Evolutionary conservation across 371 early-diverging fungal species (phyloP), one percentile per base, ranked within the genome.

Genomic region (Syncephalastrum sp.): DNA sequence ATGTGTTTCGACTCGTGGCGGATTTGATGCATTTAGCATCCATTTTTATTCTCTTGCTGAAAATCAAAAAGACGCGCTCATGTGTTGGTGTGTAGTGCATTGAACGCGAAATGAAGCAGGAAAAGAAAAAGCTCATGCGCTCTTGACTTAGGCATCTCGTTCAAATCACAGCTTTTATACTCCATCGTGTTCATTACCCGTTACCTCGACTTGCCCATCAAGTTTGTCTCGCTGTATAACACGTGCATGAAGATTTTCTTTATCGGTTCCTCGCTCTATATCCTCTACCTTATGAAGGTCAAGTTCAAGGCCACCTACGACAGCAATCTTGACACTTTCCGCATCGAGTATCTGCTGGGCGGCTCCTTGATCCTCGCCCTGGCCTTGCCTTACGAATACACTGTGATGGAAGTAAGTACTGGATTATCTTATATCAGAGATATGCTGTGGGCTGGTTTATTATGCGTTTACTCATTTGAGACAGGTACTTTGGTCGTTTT

Each of bases 111-210:
- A 17, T 15, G 21, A 4, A 42, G 15, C 24, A 25, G 53, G 7
- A 5, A 16, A 15, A 43, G 25, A 21, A 43, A 16, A 16, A 27
- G 33, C 45, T 42, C 15, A 19, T 48, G 17, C 24, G 27, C 45
- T 17, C 15, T 47, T 21, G 16, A 27, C 61, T 53, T 74, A 89
- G 99, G 99, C 21, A 94, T 99, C 45, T 96, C 96, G 13, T 93
- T 96, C 81, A 99, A 99, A 73, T 89, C 98, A 0, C 99, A 99
- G 75, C 71, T 87, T 0, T 78, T 99, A n/a, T 99, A 98, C 65
- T 75, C 95, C 4, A 57, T 91, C 21, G 98, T 99, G 3, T 99
- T 98, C 74, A 54, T 87, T 53, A 85, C 94, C n/a, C 92, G 99
- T 56, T 99, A 99, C 73, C 71, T 96, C 17, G 99, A 99, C 72